Conservation (phyloP, 2,329 filamentous ascomycete genomes). For the Sarocladiaceae sp. region DNA sequence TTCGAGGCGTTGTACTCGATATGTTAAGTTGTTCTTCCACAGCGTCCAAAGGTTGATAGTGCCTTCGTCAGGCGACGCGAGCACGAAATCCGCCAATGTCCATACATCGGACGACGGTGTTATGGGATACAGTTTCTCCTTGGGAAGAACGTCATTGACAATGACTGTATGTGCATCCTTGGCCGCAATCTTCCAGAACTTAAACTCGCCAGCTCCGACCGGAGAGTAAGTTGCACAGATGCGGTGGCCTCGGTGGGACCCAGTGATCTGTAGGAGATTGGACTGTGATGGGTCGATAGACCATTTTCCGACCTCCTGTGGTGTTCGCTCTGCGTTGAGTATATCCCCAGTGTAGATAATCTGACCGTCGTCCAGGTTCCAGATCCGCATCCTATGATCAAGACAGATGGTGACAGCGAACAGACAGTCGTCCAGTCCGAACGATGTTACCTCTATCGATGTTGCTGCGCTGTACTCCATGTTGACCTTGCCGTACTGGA, state of each 20-base stretch:
- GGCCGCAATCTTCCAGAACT: constrained; percentile 75
- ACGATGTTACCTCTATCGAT: constrained; percentile 48
- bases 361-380: constrained; percentile 79
- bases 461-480: constrained; percentile 64
- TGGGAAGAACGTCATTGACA: constrained; percentile 66
- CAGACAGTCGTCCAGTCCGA: constrained; percentile 42
- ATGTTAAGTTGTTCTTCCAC: constrained; percentile 80
- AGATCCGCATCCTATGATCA: constrained; percentile 82
- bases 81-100: constrained; percentile 71
- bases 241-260: constrained; percentile 44
- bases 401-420: constrained; percentile 76
- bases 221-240: constrained; percentile 80
- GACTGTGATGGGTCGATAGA: constrained; percentile 72
- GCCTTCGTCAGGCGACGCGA: constrained; percentile 49
- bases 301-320: constrained; percentile 66
- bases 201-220: constrained; percentile 82
- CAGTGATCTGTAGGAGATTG: constrained; percentile 68
- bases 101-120: constrained; percentile 69
- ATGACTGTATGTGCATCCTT: constrained; percentile 57
- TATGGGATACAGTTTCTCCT: constrained; percentile 54
- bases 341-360: constrained; percentile 74
- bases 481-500: constrained; percentile 56
- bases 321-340: constrained; percentile 58
- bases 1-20: constrained; percentile 65
- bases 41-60: constrained; percentile 64